phyloP scores from a whole-genome alignment of 2,329 filamentous ascomycete species.

The Fusarium sublunatum region DNA sequence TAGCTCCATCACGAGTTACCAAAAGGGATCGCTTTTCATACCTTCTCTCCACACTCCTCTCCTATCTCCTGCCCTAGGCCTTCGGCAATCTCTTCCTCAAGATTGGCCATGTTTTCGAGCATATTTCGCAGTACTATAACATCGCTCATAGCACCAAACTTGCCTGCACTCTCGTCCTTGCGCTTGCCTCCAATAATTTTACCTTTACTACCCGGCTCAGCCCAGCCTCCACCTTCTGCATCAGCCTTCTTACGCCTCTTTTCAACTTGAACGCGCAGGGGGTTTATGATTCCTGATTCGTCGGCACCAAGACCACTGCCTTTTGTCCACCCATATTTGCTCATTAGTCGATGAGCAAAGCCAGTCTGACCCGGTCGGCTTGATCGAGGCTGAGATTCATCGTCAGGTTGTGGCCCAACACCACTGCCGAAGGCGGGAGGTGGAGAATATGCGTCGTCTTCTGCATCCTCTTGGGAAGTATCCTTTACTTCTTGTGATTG shows the following conservation, averaged over 20 bases:
- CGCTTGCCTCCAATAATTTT: conserved; percentile 84
- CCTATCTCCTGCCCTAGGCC: conserved; percentile 93
- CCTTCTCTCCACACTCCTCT: conserved; percentile 88
- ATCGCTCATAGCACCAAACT: conserved; percentile 79
- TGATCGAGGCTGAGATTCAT: conserved; percentile 61
- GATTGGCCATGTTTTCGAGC: conserved; percentile 82
- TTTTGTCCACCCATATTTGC: conserved; percentile 93
- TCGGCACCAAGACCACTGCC: conserved; percentile 88
- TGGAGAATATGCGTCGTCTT: conserved; percentile 56
- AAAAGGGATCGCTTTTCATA: conserved; percentile 44
- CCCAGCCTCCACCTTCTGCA: conserved; percentile 82
- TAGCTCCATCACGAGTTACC: conserved; percentile 10
- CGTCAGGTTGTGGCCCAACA: conserved; percentile 48
- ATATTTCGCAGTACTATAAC: conserved; percentile 87
- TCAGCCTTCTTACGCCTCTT: conserved; percentile 84
- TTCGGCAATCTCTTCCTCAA: conserved; percentile 80
- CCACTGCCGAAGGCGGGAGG: conserved; percentile 63
- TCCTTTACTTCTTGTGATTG: conserved; percentile 44
- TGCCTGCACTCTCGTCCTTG: conserved; percentile 56
- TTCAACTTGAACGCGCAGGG: conserved; percentile 84
- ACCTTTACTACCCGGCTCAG: conserved; percentile 74
- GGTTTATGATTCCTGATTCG: conserved; percentile 84
- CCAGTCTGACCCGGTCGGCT: conserved; percentile 81
- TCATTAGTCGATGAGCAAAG: conserved; percentile 89
- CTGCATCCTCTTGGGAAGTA: conserved; percentile 54